Conservation (phyloP, 148 eudicot genomes). For the Persicaria tinctoria region DNA sequence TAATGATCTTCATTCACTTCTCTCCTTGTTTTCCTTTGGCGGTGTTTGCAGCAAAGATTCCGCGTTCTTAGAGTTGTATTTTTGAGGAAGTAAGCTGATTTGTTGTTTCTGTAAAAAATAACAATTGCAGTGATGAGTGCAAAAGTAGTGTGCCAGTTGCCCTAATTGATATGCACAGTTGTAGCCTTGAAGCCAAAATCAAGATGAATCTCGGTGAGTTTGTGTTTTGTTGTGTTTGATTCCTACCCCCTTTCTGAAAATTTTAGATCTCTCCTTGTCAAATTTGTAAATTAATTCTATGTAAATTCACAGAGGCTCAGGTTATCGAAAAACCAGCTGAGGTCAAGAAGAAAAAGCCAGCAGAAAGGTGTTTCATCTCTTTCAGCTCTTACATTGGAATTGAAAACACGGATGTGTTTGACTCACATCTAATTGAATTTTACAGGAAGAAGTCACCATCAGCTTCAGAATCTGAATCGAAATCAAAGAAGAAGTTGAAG, state of each 20-base stretch:
- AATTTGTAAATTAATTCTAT: neutral
- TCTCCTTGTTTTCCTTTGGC: neutral
- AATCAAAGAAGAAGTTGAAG: constrained; percentile 31
- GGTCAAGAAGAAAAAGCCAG: neutral
- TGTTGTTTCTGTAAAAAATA: neutral
- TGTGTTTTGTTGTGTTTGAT: neutral
- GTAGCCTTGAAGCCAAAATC: constrained; percentile 68
- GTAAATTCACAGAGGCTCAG: constrained; percentile 37
- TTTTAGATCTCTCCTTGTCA: neutral
- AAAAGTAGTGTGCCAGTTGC: constrained; percentile 69
- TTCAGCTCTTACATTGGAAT: neutral
- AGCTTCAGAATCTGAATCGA: constrained; percentile 32
- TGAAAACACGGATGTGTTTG: neutral
- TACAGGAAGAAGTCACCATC: constrained; percentile 35
- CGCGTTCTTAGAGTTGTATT: neutral
- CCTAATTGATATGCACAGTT: constrained; percentile 70
- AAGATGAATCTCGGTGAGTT: constrained; percentile 56
- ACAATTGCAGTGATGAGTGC: constrained; percentile 57
- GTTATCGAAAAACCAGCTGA: constrained; percentile 33
- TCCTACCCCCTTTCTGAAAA: neutral
- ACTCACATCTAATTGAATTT: neutral
- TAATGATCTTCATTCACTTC: constrained; percentile 1
- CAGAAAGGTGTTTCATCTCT: neutral
- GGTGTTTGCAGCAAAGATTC: neutral
- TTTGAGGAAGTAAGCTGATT: neutral